Percentiles rank a stretch among this genome's conserved stretches.
Conservation (phyloP, 1,284 basidiomycete species). For the Paramarasmius palmivorus region DNA sequence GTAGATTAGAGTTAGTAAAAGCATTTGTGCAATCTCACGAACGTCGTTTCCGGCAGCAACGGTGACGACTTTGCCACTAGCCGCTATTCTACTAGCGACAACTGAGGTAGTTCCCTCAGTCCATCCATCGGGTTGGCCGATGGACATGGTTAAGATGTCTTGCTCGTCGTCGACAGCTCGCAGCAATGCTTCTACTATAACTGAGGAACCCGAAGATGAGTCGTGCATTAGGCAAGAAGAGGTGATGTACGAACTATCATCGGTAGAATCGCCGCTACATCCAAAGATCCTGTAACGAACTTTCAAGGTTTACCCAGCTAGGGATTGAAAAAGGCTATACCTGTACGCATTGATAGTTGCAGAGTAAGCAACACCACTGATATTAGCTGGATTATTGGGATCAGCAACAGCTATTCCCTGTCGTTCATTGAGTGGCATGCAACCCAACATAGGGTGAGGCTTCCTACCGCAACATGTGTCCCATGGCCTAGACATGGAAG, state of each 20-base stretch:
- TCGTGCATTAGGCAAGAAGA: background rate
- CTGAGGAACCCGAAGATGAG: slow-evolving; percentile 25
- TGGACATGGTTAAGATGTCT: slow-evolving; percentile 64
- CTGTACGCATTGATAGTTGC: slow-evolving; percentile 44
- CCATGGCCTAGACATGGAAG: slow-evolving; percentile 45
- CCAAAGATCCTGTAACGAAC: slow-evolving; percentile 48
- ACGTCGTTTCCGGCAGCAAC: slow-evolving; percentile 45
- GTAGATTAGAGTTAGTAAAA: background rate
- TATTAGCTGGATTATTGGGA: slow-evolving; percentile 55
- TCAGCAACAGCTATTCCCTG: slow-evolving; percentile 65
- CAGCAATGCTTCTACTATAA: slow-evolving; percentile 50
- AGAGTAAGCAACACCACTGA: slow-evolving; percentile 51
- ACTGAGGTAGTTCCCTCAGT: slow-evolving; percentile 51
- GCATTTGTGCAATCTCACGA: slow-evolving; percentile 10
- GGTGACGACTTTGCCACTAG: slow-evolving; percentile 51
- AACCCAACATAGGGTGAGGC: background rate
- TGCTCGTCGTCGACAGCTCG: slow-evolving; percentile 47
- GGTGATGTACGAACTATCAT: slow-evolving; percentile 37
- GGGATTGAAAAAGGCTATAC: too few species aligned
- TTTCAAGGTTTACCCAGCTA: too few species aligned
- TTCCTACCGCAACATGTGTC: slow-evolving; percentile 56
- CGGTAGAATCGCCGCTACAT: slow-evolving; percentile 42
- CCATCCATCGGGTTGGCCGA: slow-evolving; percentile 65
- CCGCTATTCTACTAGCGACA: slow-evolving; percentile 55
- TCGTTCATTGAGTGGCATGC: slow-evolving; percentile 1